Evolutionary conservation across 2,329 filamentous ascomycete species (phyloP).

Genomic region (Paracoccidioides brasiliensis): DNA sequence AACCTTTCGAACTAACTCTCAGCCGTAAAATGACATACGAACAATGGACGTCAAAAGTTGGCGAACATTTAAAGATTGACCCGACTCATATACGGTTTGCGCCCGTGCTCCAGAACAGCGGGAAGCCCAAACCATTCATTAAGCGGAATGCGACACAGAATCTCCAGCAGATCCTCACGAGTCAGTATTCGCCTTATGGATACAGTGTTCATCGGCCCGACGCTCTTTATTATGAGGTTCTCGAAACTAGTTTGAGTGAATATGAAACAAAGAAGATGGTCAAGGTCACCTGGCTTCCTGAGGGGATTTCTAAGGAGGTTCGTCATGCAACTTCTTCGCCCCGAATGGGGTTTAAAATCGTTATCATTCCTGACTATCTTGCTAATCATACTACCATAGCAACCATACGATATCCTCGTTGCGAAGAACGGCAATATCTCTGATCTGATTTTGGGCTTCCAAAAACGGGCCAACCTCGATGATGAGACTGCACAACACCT

Average conservation of each 20-base stretch:
- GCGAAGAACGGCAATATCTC: constrained; percentile 70
- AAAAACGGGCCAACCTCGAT: constrained; percentile 67
- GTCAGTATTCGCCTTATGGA: constrained; percentile 57
- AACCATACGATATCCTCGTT: constrained; percentile 69
- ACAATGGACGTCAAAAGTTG: constrained; percentile 70
- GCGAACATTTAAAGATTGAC: constrained; percentile 59
- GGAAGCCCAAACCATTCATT: constrained; percentile 64
- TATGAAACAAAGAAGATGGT: constrained; percentile 83
- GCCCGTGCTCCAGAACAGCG: constrained; percentile 63
- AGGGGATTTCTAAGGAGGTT: constrained; percentile 85
- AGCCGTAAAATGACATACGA: constrained; percentile 88
- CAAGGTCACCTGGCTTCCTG: constrained; percentile 71
- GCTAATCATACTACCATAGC: constrained; percentile 35
- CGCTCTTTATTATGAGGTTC: constrained; percentile 76
- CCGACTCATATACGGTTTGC: constrained; percentile 84
- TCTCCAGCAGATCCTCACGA: constrained; percentile 65
- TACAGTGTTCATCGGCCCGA: constrained; percentile 60
- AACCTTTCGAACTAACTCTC: constrained; percentile 63
- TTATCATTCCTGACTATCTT: not conserved
- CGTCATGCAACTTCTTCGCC: constrained; percentile 15
- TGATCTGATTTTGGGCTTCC: constrained; percentile 62
- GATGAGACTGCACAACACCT: constrained; percentile 63
- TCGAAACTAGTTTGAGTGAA: constrained; percentile 89
- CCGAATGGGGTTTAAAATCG: not conserved
- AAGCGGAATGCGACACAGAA: constrained; percentile 60